Conservation (phyloP, 768 basidiomycete genomes). For the Kwoniella sp. region DNA sequence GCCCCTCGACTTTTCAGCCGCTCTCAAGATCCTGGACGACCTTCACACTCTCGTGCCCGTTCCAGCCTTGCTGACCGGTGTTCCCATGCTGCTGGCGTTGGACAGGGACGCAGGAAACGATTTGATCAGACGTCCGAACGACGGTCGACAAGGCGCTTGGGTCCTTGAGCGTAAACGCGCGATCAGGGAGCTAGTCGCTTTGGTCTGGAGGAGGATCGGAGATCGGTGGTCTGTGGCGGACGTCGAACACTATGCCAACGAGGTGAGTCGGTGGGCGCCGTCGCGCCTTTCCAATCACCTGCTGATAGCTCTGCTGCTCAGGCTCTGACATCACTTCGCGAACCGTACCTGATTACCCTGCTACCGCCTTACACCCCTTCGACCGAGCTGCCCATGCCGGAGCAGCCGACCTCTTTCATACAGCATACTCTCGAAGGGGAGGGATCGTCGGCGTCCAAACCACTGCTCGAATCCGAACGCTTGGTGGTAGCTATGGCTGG, state of each 20-base stretch:
- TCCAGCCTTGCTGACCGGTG: conserved; percentile 67
- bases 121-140: conserved; percentile 40
- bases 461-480: conserved; percentile 57
- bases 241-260: conserved; percentile 50
- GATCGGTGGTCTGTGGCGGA: conserved; percentile 64
- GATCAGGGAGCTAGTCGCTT: conserved; percentile 63
- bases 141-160: conserved; percentile 52
- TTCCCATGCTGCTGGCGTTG: conserved; percentile 81
- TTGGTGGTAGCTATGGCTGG: conserved; percentile 61
- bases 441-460: conserved; percentile 44
- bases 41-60: conserved; percentile 71
- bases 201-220: conserved; percentile 66
- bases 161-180: conserved; percentile 51
- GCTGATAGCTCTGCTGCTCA: conserved; percentile 27
- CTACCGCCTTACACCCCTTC: conserved; percentile 38
- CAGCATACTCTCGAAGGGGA: conserved; percentile 33
- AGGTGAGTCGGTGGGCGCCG: conserved; percentile 27
- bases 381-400: conserved; percentile 53
- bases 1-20: conserved; percentile 68
- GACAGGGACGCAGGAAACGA: conserved; percentile 55
- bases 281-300: background rate
- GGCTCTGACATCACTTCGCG: conserved; percentile 55
- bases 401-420: conserved; percentile 54
- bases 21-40: conserved; percentile 63
- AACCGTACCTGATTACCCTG: conserved; percentile 51